Conservation (phyloP, 768 basidiomycete genomes). For the Agrocybe pediades region DNA sequence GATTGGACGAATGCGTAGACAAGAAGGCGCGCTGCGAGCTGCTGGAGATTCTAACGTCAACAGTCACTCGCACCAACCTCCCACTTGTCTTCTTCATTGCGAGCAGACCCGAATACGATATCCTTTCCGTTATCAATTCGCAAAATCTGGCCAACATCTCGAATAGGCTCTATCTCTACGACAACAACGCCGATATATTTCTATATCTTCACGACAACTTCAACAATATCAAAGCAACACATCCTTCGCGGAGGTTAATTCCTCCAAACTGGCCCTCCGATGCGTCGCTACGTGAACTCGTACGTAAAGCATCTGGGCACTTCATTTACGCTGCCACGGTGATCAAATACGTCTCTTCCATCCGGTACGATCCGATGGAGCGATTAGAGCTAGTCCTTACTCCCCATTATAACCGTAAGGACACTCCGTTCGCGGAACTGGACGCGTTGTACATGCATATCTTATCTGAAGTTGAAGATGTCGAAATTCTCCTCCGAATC, state of each 20-base stretch:
- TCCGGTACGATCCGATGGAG: neutral
- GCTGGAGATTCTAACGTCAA: neutral
- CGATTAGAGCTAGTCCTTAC: constrained; percentile 2
- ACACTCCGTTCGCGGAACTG: constrained; percentile 9
- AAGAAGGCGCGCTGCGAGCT: constrained; percentile 6
- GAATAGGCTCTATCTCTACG: constrained; percentile 1
- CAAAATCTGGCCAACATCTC: neutral
- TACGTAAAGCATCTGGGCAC: constrained; percentile 10
- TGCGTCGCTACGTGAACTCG: neutral
- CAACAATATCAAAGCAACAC: neutral
- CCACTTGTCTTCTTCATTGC: constrained; percentile 5
- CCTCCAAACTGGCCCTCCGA: constrained; percentile 3
- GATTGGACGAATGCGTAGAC: constrained; percentile 19
- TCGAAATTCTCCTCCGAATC: neutral
- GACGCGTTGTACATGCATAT: constrained; percentile 11
- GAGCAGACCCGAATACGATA: constrained; percentile 12
- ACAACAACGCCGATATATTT: constrained; percentile 4
- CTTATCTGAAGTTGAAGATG: constrained; percentile 2
- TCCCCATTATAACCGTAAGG: neutral
- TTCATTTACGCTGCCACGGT: constrained; percentile 11
- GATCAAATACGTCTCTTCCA: constrained; percentile 7
- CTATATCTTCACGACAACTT: constrained; percentile 3
- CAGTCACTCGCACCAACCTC: neutral
- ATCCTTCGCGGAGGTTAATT: neutral
- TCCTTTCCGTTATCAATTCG: neutral